A percentile compares a stretch with the other conserved stretches of the same genome.
Conservation (phyloP, 163 green algal genomes). For the Scenedesmus sp. region DNA sequence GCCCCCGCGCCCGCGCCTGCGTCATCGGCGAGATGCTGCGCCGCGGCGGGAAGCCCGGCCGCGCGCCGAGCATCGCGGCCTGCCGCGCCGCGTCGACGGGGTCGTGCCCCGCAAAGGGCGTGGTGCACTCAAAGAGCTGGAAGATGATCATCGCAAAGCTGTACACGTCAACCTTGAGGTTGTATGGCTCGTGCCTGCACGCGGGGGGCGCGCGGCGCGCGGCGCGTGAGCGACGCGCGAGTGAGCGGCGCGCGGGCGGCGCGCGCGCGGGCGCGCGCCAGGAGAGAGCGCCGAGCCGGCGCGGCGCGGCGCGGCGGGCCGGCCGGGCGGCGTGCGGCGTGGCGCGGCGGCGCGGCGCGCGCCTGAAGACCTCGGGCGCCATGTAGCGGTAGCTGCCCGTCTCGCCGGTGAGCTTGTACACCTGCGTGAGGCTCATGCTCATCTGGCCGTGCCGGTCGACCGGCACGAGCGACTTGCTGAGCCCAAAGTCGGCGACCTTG, state of each 20-base stretch:
- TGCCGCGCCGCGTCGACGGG: conserved; percentile 73
- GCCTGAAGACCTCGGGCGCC: conserved; percentile 86
- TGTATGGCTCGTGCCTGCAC: conserved; percentile 90
- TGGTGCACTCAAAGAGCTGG: conserved; percentile 73
- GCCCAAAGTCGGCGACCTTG: conserved; percentile 68
- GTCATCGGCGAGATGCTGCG: conserved; percentile 52
- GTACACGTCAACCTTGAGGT: conserved; percentile 87
- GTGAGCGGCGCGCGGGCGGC: too few species aligned
- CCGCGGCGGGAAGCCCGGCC: conserved; percentile 58
- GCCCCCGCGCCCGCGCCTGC: neutral
- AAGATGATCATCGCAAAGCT: conserved; percentile 89
- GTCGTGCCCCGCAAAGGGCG: conserved; percentile 84
- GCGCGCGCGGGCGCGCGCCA: too few species aligned
- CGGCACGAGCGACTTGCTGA: conserved; percentile 69
- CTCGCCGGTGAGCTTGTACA: conserved; percentile 86
- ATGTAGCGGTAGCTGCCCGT: conserved; percentile 89
- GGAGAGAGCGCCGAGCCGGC: too few species aligned
- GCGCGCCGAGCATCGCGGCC: conserved; percentile 57
- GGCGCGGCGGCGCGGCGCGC: neutral
- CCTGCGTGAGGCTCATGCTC: conserved; percentile 46
- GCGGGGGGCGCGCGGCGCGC: too few species aligned
- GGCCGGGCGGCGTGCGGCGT: too few species aligned
- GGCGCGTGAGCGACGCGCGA: too few species aligned
- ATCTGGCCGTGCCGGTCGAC: conserved; percentile 59
- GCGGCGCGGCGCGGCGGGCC: too few species aligned